Evolutionary conservation across 306 rosid genomes (phyloP).

Genomic region (Cicer pinnatifidum): DNA sequence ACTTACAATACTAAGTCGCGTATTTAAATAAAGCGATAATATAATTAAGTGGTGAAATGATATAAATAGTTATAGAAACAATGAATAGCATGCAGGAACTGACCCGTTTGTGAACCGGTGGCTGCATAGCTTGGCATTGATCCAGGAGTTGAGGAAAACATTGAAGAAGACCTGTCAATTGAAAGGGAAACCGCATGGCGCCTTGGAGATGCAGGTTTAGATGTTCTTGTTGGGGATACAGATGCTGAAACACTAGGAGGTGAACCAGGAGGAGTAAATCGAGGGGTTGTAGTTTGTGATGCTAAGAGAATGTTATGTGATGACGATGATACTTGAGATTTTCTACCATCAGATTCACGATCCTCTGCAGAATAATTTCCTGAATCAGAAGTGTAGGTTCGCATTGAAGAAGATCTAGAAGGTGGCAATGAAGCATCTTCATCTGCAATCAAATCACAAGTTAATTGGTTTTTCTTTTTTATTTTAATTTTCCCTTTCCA

Average conservation of each 20-base stretch:
- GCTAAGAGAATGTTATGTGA: constrained; percentile 66
- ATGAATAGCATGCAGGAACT: constrained; percentile 36
- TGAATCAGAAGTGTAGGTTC: constrained; percentile 48
- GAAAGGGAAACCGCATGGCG: constrained; percentile 75
- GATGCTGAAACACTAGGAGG: constrained; percentile 77
- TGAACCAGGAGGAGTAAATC: constrained; percentile 74
- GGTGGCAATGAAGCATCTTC: constrained; percentile 59
- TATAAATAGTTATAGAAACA: background rate
- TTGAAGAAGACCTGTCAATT: constrained; percentile 61
- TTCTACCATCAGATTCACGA: constrained; percentile 64
- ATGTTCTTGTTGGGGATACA: constrained; percentile 76
- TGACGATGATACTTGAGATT: constrained; percentile 53
- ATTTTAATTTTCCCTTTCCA: too few relatives aligned
- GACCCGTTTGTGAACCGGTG: constrained; percentile 64
- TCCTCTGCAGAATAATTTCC: constrained; percentile 61
- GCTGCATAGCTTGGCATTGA: constrained; percentile 54
- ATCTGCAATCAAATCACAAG: constrained; percentile 52
- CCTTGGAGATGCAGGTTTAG: constrained; percentile 82
- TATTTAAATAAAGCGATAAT: constrained; percentile 3
- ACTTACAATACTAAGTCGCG: too few relatives aligned
- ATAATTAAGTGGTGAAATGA: background rate
- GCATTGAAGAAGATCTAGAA: constrained; percentile 61
- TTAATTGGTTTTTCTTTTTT: background rate
- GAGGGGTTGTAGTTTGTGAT: constrained; percentile 79
- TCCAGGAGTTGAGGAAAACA: constrained; percentile 49